phyloP scores from a whole-genome alignment of 129 eudicot genomes.

The sunflower (Helianthus annuus) region HanXRQr2.0-SUNRISE NC_035443.2:4635233-4635732 shows the following conservation, averaged over 20 bases:
- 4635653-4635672: constrained; percentile 28
- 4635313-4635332: constrained; percentile 34
- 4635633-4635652: constrained; percentile 34
- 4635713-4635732: too few species aligned
- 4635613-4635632: constrained; percentile 39
- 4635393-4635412: constrained; percentile 21
- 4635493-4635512: constrained; percentile 22
- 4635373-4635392: constrained; percentile 47
- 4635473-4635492: background rate
- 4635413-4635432: constrained; percentile 35
- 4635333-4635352: constrained; percentile 58
- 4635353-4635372: constrained; percentile 54
- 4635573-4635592: constrained; percentile 24
- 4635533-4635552: constrained; percentile 6
- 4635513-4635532: constrained; percentile 35
- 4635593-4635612: constrained; percentile 32
- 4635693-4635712: background rate
- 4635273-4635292: constrained; percentile 33
- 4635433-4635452: constrained; percentile 24
- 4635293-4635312: constrained; percentile 34
- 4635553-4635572: constrained; percentile 23
- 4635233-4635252: constrained; percentile 7
- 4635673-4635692: constrained; percentile 6
- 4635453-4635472: background rate
- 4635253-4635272: constrained; percentile 31